phyloP scores from a whole-genome alignment of 2,329 filamentous ascomycete genomes.

The Chrysoporthe puriensis region DNA sequence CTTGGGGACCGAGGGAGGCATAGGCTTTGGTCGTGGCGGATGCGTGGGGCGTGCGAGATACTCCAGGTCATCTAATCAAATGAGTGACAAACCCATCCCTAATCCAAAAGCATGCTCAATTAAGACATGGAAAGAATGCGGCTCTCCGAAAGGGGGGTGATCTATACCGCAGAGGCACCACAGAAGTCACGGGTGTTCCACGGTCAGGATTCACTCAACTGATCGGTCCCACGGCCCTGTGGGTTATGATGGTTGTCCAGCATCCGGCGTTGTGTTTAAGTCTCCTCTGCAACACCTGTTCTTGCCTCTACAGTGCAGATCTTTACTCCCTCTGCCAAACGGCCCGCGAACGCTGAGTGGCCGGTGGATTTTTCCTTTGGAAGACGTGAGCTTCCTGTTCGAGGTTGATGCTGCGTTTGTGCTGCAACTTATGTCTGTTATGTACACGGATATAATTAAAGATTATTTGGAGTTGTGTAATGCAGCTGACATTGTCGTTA shows the following conservation, averaged over 20 bases:
- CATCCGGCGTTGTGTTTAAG: no score
- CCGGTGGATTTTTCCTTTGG: background rate
- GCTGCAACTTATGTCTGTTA: conserved; percentile 1
- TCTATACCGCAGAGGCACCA: background rate
- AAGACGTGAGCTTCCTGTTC: background rate
- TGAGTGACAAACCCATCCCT: background rate
- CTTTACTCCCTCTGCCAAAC: no score
- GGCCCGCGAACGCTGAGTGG: background rate
- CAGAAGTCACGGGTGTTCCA: no score
- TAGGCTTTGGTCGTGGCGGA: background rate
- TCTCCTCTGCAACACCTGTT: no score
- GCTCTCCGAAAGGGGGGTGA: no score
- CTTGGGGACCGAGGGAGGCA: background rate
- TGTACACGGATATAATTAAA: conserved; percentile 27
- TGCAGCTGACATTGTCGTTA: background rate
- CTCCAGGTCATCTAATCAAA: background rate
- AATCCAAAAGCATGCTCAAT: background rate
- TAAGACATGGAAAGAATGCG: background rate
- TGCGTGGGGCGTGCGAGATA: background rate
- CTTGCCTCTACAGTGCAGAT: no score
- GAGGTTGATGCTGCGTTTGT: background rate
- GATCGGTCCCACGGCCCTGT: no score
- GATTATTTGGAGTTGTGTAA: background rate
- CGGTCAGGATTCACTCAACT: no score
- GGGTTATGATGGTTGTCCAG: no score